These are phyloP conservation scores for Immersiporthe knoxdaviesiana DNA, from an alignment of 2,329 filamentous ascomycete genomes.

Conservation along the genomic window DNA sequence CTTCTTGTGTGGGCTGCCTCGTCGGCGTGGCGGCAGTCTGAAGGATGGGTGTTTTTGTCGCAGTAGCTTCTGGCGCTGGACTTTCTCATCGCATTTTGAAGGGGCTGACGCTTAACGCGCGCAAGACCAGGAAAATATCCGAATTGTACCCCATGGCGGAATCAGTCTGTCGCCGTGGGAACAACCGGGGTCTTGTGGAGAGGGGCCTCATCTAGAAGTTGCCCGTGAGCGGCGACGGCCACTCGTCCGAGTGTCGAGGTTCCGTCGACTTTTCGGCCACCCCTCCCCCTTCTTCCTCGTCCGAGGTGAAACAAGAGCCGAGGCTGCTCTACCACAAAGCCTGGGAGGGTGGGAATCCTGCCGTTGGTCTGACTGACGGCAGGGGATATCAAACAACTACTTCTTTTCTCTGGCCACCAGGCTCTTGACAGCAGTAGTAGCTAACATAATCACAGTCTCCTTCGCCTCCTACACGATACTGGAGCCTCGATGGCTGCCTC, in stretches of 20 bases:
- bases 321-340: conserved; percentile 25
- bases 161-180: conserved; percentile 18
- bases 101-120: conserved; percentile 20
- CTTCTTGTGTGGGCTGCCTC: conserved; percentile 16
- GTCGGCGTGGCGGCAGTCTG: conserved; percentile 16
- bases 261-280: background rate
- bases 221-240: conserved; percentile 13
- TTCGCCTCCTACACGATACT: background rate
- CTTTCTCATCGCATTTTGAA: background rate
- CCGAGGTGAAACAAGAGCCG: conserved; percentile 12
- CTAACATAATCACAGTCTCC: conserved; percentile 6
- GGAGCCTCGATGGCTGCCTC: conserved; percentile 8
- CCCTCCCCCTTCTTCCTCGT: background rate
- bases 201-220: conserved; percentile 6
- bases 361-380: background rate
- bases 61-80: conserved; percentile 8
- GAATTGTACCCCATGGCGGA: conserved; percentile 19
- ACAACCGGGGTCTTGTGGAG: conserved; percentile 22
- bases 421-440: background rate
- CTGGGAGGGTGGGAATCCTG: conserved; percentile 28
- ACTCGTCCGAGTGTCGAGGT: background rate
- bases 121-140: conserved; percentile 18
- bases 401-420: background rate
- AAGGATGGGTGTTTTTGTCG: background rate
- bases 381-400: conserved; percentile 11